Evolutionary conservation across 2,329 filamentous ascomycete species (phyloP), one percentile per base, ranked within the genome.

Genomic region (Xylariaceae sp.): DNA sequence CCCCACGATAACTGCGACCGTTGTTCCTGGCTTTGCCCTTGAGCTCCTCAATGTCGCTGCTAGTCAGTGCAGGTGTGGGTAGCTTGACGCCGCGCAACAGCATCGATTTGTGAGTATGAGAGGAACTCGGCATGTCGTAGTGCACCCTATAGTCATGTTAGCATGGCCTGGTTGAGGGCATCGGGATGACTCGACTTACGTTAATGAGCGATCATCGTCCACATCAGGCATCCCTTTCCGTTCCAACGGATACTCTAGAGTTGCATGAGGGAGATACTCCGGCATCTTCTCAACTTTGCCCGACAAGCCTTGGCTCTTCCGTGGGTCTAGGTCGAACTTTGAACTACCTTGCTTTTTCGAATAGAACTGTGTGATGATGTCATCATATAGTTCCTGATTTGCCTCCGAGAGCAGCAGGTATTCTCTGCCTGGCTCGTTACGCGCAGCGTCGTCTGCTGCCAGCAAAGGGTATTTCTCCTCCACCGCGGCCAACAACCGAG

Each of bases 91-190:
- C 92, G 3, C 88, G 82, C 24, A 98, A 73, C 11, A 98, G 74
- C 85, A 95, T 94, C 5, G 89, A 96, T 60, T 96, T 96, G 66
- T 98, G 92, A 4, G 78, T 69, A 52, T 86, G 76, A 8, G 70
- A 71, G 13, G 78, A 78, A 28, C 74, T 70, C 0, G 90, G 89
- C 65, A 96, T 84, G 31, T 88, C 79, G 59, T 94, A 98, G 55
- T 85, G 70, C 9, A 97, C 88, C 56, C 85, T 94, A 48, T 27
- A 37, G 5, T 18, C 6, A 31, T 9, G 50, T 67, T 57, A 68
- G 63, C 41, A 11, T 24, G 31, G n/a, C 21, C 12, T 27, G 31
- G 26, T 36, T 33, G 37, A 31, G 17, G 40, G 24, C 31, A 18
- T 19, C 24, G n/a, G 3, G 27, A n/a, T n/a, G 24, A 24, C 33